Conservation (phyloP, 768 basidiomycete species). For the Lactarius trivialis region DNA sequence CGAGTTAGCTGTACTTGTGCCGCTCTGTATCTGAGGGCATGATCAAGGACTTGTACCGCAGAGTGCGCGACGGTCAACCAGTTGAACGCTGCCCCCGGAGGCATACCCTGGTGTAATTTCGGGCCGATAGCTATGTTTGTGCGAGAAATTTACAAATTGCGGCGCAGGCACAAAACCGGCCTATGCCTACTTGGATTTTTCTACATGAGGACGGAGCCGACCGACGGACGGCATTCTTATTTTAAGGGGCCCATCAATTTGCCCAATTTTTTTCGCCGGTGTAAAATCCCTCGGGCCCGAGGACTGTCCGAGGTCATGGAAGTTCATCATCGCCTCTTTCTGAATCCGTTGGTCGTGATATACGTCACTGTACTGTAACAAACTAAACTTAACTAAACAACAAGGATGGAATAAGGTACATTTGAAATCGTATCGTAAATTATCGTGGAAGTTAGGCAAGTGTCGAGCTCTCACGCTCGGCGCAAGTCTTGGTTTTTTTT, state of each 20-base stretch:
- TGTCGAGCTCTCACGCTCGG: not conserved
- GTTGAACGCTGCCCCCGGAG: slow-evolving; percentile 63
- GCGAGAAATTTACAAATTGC: too few relatives aligned
- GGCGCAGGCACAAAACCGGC: too few relatives aligned
- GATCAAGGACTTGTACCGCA: slow-evolving; percentile 50
- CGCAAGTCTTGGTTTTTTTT: not conserved
- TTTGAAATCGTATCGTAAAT: not conserved
- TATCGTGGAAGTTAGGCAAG: not conserved
- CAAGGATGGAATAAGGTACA: not conserved
- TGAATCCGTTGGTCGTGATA: not conserved
- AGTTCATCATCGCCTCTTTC: not conserved
- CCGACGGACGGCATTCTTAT: not conserved
- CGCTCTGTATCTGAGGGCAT: slow-evolving; percentile 55
- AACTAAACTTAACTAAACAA: not conserved
- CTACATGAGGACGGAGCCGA: too few relatives aligned
- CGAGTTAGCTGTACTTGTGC: slow-evolving; percentile 30
- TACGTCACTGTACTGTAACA: too few relatives aligned
- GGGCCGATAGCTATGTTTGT: too few relatives aligned
- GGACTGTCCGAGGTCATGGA: not conserved
- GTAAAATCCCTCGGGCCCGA: not conserved
- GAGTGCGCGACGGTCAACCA: slow-evolving; percentile 64
- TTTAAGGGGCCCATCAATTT: not conserved
- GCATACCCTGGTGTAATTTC: slow-evolving; percentile 37
- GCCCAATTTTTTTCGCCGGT: not conserved
- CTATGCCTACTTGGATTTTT: too few relatives aligned